Percentiles rank a stretch among this genome's conserved stretches.
phyloP scores from a whole-genome alignment of 805 yeast species.

The Wickerhamomyces subpelliculosus region DNA sequence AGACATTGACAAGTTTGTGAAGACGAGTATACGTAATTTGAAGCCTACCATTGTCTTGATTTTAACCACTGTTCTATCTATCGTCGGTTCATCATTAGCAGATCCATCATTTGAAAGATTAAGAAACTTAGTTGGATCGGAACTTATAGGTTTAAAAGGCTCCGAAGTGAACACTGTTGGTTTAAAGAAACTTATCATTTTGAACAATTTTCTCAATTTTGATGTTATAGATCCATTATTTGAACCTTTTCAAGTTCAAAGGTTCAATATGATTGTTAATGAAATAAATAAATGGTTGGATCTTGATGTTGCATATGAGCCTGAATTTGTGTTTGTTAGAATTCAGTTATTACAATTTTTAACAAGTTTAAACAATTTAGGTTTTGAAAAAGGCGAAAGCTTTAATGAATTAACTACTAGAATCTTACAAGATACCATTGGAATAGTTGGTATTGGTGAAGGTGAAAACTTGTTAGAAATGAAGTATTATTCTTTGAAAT shows the following conservation, averaged over 20 bases:
- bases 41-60: constrained; percentile 18
- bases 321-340: constrained; percentile 44
- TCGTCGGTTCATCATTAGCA: constrained; percentile 28
- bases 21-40: constrained; percentile 28
- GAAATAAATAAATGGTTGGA: constrained; percentile 53
- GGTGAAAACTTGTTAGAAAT: constrained; percentile 32
- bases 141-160: constrained; percentile 47
- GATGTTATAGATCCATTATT: constrained; percentile 22
- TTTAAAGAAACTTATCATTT: constrained; percentile 37
- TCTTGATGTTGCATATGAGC: constrained; percentile 53
- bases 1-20: constrained; percentile 26
- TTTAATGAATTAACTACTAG: constrained; percentile 31
- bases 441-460: constrained; percentile 33
- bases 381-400: constrained; percentile 22
- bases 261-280: constrained; percentile 55
- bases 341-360: constrained; percentile 44
- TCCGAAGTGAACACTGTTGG: constrained; percentile 37
- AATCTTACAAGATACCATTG: constrained; percentile 38
- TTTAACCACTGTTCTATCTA: constrained; percentile 27
- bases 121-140: constrained; percentile 59
- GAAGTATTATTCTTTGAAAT: constrained; percentile 38
- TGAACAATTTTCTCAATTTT: constrained; percentile 33
- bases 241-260: constrained; percentile 52
- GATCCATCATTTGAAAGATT: constrained; percentile 39
- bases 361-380: constrained; percentile 13